A percentile compares a stretch with the other conserved stretches of the same genome.
These are phyloP conservation scores for Cavenderia fasciculata DNA, from an alignment of 78 protist species.

Conservation along the genomic window DNA sequence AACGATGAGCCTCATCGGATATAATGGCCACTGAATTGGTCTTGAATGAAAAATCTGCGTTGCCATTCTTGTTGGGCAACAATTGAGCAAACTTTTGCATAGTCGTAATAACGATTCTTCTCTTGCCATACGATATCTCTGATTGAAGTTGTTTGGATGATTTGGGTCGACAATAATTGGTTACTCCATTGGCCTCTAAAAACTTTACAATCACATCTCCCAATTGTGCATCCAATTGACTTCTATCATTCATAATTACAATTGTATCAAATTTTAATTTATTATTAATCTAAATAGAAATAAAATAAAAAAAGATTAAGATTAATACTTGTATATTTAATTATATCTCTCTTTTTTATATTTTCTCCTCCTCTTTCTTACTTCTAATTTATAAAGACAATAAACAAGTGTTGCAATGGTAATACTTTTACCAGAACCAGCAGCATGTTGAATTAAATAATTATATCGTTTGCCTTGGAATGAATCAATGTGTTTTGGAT, in stretches of 20 bases:
- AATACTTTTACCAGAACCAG: slow-evolving; percentile 67
- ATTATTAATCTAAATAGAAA: background rate
- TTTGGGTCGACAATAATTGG: slow-evolving; percentile 49
- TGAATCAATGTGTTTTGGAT: slow-evolving; percentile 34
- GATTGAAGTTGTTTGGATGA: slow-evolving; percentile 28
- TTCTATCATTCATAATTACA: slow-evolving; percentile 79
- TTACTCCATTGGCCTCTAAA: slow-evolving; percentile 18
- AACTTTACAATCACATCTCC: slow-evolving; percentile 56
- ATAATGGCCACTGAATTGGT: slow-evolving; percentile 53
- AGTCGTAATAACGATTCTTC: slow-evolving; percentile 65
- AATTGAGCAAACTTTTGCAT: slow-evolving; percentile 78
- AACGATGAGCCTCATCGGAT: slow-evolving; percentile 66
- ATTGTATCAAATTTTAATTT: slow-evolving; percentile 73
- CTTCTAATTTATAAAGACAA: slow-evolving; percentile 40
- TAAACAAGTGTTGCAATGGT: slow-evolving; percentile 59
- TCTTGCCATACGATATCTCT: slow-evolving; percentile 35
- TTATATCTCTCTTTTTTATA: background rate
- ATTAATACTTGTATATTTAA: background rate
- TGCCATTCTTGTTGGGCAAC: slow-evolving; percentile 14
- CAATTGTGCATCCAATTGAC: slow-evolving; percentile 78
- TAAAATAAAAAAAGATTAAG: background rate
- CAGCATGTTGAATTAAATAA: slow-evolving; percentile 80
- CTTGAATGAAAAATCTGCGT: slow-evolving; percentile 8
- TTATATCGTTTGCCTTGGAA: slow-evolving; percentile 55
- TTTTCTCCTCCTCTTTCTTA: background rate